Conservation (phyloP, 306 rosid genomes). For the Vigna nakashimae region DNA sequence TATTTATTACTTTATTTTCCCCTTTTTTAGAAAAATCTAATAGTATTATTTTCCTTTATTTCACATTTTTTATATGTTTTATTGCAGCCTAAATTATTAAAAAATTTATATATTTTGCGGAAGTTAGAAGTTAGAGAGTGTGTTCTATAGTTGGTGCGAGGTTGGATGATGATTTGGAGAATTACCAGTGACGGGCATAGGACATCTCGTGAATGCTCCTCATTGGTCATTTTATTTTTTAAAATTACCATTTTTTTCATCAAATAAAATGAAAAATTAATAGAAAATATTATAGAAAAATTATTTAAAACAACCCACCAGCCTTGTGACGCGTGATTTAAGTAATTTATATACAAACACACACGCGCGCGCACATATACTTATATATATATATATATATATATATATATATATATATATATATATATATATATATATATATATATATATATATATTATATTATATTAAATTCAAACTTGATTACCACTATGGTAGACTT, state of each 20-base stretch:
- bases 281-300: not conserved
- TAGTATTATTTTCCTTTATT: not conserved
- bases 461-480: not conserved
- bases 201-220: slow-evolving; percentile 25
- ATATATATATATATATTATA: too few species aligned
- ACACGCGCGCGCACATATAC: too few species aligned
- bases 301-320: not conserved
- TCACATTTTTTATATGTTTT: too few species aligned
- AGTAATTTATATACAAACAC: not conserved
- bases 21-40: not conserved
- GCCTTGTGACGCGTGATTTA: not conserved
- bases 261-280: not conserved
- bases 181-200: slow-evolving; percentile 2
- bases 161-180: slow-evolving; percentile 46
- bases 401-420: too few species aligned
- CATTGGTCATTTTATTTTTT: not conserved
- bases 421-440: too few species aligned
- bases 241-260: not conserved
- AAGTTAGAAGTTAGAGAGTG: slow-evolving; percentile 22
- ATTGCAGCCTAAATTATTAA: not conserved
- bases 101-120: slow-evolving; percentile 24
- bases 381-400: too few species aligned
- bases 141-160: slow-evolving; percentile 29
- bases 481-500: not conserved
- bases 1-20: slow-evolving; percentile 6